A percentile compares a stretch with the other conserved stretches of the same genome.
These are phyloP conservation scores for Diospyros kaki DNA, from an alignment of 148 eudicot genomes.

Conservation along the genomic window DNA sequence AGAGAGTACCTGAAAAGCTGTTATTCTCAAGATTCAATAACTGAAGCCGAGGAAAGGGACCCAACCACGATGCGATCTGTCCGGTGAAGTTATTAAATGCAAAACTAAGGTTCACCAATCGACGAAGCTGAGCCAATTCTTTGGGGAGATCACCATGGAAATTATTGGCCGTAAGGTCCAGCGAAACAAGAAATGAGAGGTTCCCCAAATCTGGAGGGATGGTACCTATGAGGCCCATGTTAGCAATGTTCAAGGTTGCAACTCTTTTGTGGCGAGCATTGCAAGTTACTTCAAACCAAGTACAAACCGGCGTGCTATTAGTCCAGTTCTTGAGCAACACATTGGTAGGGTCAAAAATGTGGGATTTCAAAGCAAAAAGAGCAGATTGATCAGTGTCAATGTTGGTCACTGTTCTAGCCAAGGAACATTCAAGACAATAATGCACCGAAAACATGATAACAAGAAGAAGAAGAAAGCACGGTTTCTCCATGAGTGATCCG, in stretches of 20 bases:
- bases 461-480: no score
- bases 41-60: background rate
- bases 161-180: background rate
- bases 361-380: no score
- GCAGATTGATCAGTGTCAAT: no score
- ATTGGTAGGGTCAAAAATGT: no score
- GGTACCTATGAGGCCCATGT: slow-evolving; percentile 5
- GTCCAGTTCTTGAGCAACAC: background rate
- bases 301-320: background rate
- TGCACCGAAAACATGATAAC: no score
- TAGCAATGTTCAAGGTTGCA: background rate
- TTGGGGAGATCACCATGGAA: slow-evolving; percentile 10
- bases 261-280: background rate
- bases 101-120: background rate
- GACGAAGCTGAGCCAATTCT: slow-evolving; percentile 1
- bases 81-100: background rate
- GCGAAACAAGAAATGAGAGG: slow-evolving; percentile 7
- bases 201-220: slow-evolving; percentile 12
- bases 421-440: no score
- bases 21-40: background rate
- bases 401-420: no score
- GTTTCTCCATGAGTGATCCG: no score
- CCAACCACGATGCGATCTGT: slow-evolving; percentile 1
- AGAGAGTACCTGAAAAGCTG: background rate
- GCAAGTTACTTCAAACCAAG: background rate